Evolutionary conservation across 805 yeast genomes (phyloP), one percentile per base, ranked within the genome.

Genomic region (Metschnikowia lachancei): DNA sequence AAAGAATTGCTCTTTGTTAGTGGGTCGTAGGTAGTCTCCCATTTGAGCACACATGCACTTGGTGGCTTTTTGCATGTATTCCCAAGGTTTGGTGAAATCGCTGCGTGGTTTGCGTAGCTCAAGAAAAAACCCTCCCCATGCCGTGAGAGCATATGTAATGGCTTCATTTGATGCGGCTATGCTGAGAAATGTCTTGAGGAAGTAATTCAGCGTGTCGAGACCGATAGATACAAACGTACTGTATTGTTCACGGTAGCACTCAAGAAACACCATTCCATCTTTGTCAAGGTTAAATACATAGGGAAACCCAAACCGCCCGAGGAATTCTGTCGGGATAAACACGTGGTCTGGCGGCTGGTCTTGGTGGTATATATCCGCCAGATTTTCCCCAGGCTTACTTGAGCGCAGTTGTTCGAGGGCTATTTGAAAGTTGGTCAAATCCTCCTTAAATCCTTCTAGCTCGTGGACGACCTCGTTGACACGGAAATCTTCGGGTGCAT

Each of bases 111-210:
- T 48, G 28, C 48, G 37, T 20, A 52, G 46, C 41, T 56, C 58
- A n/a, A 51, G 43, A 36, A 43, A 51, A 36, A 55, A 53, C 7
- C 61, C 61, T 3, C 61, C 61, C 55, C 58, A 54, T 13, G 61
- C 58, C 0, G 60, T 53, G 22, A 57, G 31, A 1, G 58, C 54
- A 19, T 53, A 56, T 2, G 54, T 45, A 19, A 57, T 54, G 31
- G 53, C 49, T n/a, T 54, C 55, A 32, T 51, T 51, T 2, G 31
- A 24, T 19, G 51, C 40, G 3, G 60, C 60, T 1, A 51, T 45
- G 18, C 50, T 41, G 30, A 57, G 39, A 30, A 57, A 57, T 12
- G 61, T 57, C 36, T 53, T 53, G 39, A 55, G 43, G 29, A 57
- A 56, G 42, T 57, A 56, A 45, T 57, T 55, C 55, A 52, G 58